phyloP scores from a whole-genome alignment of 345 rosid genomes.

The Brassica napus region Da-Ae NC_063447.1:12916001-12916500 shows the following conservation, averaged over 20 bases:
- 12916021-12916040: constrained; percentile 82
- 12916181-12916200: constrained; percentile 97
- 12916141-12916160: constrained; percentile 57
- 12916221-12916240: constrained; percentile 91
- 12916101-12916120: background rate
- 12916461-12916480: background rate
- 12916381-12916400: constrained; percentile 1
- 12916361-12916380: background rate
- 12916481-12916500: background rate
- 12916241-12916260: constrained; percentile 83
- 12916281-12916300: constrained; percentile 1
- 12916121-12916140: constrained; percentile 2
- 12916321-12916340: background rate
- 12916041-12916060: constrained; percentile 57
- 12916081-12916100: constrained; percentile 5
- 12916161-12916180: constrained; percentile 98
- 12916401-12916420: background rate
- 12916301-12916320: background rate
- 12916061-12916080: background rate
- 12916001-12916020: constrained; percentile 68
- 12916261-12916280: background rate
- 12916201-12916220: constrained; percentile 99
- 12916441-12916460: background rate
- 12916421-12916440: background rate
- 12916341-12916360: background rate